Base-by-base conservation (phyloP, 1,284 basidiomycete genomes). In the Hymenochaete sp. region DNA sequence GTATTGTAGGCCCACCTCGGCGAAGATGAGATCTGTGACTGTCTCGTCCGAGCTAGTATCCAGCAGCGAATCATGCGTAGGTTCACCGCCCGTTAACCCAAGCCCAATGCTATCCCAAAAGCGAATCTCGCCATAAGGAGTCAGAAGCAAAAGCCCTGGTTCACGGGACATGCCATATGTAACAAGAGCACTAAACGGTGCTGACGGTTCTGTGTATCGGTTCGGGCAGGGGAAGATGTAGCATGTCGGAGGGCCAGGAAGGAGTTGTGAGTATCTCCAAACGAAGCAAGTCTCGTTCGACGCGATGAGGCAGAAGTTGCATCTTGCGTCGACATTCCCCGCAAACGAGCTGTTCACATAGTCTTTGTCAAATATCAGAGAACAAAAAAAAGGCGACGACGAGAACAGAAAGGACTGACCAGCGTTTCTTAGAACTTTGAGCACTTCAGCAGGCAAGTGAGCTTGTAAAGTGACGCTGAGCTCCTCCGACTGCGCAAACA, bases 81-180 rank as follows among this genome's bases (percentile, higher is more conserved):
- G 75, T 41, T 83, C 75, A 2, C 83, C 85, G n/a, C 86, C 86
- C 3, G 86, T 82, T 13, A 89, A 72, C 22, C 85, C 85, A 51
- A 80, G 83, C 2, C 79, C 79, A 42, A 89, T 80, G 53, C 80
- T 83, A 47, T 85, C 79, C 85, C 85, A 90, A 58, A 85, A 83
- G 44, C 81, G 75, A 48, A 82, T 66, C 52, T 75, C 67, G 2
- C 86, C 86, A 3, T 67, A 65, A 9, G 68, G 64, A 7, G 83
- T 82, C 45, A 81, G 60, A 29, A 89, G 70, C 38, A 89, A 74
- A 27, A 89, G 72, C 19, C 85, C 86, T 16, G 86, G 86, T 61
- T 89, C 86, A 24, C 83, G 72, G 19, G 74, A 67, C n/a, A 69
- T 53, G 5, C 75, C 76, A 56, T 76, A 76, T 10, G 86, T 82